Evolutionary conservation across 768 basidiomycete genomes (phyloP), one percentile per base, ranked within the genome.

Genomic region (Psilocybe tampanensis): DNA sequence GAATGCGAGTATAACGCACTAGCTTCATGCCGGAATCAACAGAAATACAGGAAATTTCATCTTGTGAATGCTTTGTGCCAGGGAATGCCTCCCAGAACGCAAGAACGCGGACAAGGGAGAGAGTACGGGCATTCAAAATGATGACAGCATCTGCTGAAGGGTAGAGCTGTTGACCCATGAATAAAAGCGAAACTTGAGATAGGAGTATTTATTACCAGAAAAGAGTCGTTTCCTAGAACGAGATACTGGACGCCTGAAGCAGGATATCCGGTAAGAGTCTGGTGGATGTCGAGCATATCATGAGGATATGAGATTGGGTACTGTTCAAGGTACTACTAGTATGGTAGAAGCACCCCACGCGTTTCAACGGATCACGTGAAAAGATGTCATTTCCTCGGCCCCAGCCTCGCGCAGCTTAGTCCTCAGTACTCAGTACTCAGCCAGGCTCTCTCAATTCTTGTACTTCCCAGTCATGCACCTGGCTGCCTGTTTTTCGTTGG

Each of bases 41-140:
- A 2, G 86, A 77, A 24, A 93, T 72, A 64, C 82, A 86, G 23
- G 82, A 80, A 17, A 93, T 80, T 33, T 66, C 69, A 51, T 79
- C 76, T 23, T 71, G 70, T 11, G 72, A 63, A 54, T 80, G 74
- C 8, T 71, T 71, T 12, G 76, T 64, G n/a, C 82, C 80, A 5
- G 92, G 90, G 67, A 92, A 94, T 6, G 86, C 89, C 67, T 94
- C 90, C 76, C 83, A 88, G 65, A 94, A 90, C 29, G 87, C 84
- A 21, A 94, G 82, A 44, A 89, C 83, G 57, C 88, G 86, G 55
- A 86, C 70, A 44, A 94, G 78, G 17, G 76, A 70, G 32, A 93
- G 83, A 15, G 76, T 79, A 54, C 75, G 80, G n/a, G 91, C 88
- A 76, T 92, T 76, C 64, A 90, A 82, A 43, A 93, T 74, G 54